A percentile compares a stretch with the other conserved stretches of the same genome.
Evolutionary conservation across 1,284 basidiomycete species (phyloP).

Genomic region (Boletus semigastroideus): DNA sequence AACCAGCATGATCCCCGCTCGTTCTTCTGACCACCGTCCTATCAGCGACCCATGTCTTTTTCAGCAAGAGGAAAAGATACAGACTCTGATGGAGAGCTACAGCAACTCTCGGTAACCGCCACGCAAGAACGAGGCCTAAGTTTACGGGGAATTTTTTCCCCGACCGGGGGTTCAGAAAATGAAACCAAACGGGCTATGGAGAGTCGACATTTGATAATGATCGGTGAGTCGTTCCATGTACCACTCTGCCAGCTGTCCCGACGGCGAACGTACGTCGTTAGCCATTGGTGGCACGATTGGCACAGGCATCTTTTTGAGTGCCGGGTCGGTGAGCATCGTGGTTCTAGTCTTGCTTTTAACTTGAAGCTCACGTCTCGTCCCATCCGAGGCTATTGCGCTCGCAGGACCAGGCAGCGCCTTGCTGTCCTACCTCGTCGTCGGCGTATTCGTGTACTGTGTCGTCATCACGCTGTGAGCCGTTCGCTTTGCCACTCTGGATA

Average conservation of each 20-base stretch:
- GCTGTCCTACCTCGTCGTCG: conserved; percentile 49
- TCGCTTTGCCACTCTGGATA: not conserved
- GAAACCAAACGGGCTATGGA: conserved; percentile 40
- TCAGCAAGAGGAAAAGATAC: not conserved
- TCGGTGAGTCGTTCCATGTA: conserved; percentile 31
- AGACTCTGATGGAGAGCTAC: conserved; percentile 5
- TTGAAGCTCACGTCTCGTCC: not conserved
- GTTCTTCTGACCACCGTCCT: not conserved
- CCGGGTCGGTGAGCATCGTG: conserved; percentile 37
- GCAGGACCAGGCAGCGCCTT: conserved; percentile 53
- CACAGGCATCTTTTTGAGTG: conserved; percentile 46
- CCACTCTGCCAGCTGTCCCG: not conserved
- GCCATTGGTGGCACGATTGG: conserved; percentile 48
- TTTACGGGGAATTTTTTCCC: conserved; percentile 7
- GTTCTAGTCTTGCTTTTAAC: not conserved
- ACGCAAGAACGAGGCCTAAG: not conserved
- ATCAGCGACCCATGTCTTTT: not conserved
- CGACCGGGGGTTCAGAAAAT: conserved; percentile 17
- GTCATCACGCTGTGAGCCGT: conserved; percentile 46
- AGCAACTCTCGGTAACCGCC: not conserved
- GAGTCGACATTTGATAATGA: conserved; percentile 44
- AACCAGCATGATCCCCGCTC: not conserved
- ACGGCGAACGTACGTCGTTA: conserved; percentile 11
- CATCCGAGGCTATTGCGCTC: conserved; percentile 38
- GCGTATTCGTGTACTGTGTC: conserved; percentile 53